phyloP scores from a whole-genome alignment of 768 basidiomycete genomes.

The Lentinula sp. region DNA sequence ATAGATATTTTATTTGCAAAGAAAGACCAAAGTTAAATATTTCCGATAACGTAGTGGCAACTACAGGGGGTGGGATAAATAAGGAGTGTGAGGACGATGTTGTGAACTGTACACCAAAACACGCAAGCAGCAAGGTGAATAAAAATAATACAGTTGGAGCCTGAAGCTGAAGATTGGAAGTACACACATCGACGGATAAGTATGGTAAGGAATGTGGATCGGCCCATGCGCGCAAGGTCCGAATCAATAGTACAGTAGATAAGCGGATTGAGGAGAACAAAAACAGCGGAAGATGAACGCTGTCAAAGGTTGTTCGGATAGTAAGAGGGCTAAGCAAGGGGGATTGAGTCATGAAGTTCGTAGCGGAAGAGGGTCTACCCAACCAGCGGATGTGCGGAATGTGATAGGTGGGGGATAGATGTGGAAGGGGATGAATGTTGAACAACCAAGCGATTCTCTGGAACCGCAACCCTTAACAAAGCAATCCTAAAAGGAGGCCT shows the following conservation, averaged over 20 bases:
- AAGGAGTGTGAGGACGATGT: not conserved
- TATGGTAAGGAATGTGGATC: conserved; percentile 1
- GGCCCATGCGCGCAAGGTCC: not conserved
- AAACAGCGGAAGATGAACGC: no score
- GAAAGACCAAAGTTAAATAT: not conserved
- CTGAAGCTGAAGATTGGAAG: not conserved
- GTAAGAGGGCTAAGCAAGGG: not conserved
- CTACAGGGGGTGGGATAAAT: not conserved
- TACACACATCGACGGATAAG: not conserved
- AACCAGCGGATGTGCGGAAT: not conserved
- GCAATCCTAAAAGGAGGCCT: not conserved
- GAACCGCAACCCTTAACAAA: not conserved
- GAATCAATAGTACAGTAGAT: not conserved
- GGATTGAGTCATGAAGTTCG: not conserved
- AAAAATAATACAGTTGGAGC: not conserved
- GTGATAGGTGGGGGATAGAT: not conserved
- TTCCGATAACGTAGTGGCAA: not conserved
- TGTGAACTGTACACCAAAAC: not conserved
- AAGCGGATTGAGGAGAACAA: no score
- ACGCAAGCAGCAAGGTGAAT: not conserved
- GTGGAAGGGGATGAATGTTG: not conserved
- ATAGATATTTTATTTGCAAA: not conserved
- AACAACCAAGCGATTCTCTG: not conserved
- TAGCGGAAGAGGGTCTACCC: not conserved
- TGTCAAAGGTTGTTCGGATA: not conserved